A percentile compares a stretch with the other conserved stretches of the same genome.
Conservation (phyloP, 2,329 filamentous ascomycete genomes). For the Pseudogymnoascus sp. region DNA sequence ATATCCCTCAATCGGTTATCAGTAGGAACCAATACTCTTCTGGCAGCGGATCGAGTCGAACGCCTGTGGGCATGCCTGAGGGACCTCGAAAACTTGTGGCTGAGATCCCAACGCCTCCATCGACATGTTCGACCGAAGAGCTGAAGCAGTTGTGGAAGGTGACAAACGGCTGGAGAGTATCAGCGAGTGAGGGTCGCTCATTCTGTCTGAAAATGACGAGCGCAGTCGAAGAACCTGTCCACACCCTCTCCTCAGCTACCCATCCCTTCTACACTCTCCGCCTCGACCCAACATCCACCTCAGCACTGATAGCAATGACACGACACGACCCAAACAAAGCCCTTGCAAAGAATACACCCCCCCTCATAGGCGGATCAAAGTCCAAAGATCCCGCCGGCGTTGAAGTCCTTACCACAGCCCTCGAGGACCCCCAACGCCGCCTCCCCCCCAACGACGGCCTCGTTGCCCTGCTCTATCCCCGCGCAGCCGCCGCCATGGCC, state of each 20-base stretch:
- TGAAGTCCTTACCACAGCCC: slow-evolving; percentile 48
- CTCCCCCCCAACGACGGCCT: slow-evolving; percentile 52
- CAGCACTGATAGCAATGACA: slow-evolving; percentile 51
- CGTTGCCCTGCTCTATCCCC: slow-evolving; percentile 61
- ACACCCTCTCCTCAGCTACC: slow-evolving; percentile 52
- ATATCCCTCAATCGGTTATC: slow-evolving; percentile 56
- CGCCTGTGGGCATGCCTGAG: slow-evolving; percentile 17
- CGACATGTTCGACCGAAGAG: slow-evolving; percentile 39
- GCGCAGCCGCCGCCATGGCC: slow-evolving; percentile 54
- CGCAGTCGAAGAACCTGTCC: slow-evolving; percentile 54
- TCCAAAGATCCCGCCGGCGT: slow-evolving; percentile 15
- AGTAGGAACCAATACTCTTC: slow-evolving; percentile 54
- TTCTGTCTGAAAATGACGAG: slow-evolving; percentile 51
- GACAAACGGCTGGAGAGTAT: slow-evolving; percentile 60
- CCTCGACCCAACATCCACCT: slow-evolving; percentile 54
- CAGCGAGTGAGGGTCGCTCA: slow-evolving; percentile 47
- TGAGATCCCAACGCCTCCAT: not conserved
- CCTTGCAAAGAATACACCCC: slow-evolving; percentile 16
- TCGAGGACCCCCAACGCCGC: slow-evolving; percentile 46
- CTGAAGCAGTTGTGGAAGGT: slow-evolving; percentile 61
- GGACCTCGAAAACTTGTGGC: not conserved
- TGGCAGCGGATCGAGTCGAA: slow-evolving; percentile 20
- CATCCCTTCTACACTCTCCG: slow-evolving; percentile 62
- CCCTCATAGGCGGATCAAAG: slow-evolving; percentile 19
- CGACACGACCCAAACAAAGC: slow-evolving; percentile 53